Conservation (phyloP, 495 filamentous ascomycete species). For the Penicillium alfredii region DNA sequence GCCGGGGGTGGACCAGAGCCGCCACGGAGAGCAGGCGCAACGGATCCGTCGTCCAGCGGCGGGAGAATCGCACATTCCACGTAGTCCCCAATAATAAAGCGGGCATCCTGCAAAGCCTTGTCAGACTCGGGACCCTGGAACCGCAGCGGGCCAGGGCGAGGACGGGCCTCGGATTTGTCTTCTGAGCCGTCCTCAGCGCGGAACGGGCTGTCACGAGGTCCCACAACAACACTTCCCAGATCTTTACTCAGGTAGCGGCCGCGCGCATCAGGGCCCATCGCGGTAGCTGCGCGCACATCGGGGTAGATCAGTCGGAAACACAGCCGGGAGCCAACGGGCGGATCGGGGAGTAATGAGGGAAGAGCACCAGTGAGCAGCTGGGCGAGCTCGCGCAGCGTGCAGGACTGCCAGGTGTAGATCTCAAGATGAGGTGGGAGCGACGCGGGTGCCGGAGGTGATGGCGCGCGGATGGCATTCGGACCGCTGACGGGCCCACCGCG, state of each 20-base stretch:
- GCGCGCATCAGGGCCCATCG: conserved; percentile 38
- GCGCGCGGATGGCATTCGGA: conserved; percentile 31
- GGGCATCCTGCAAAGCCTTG: conserved; percentile 66
- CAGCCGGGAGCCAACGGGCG: conserved; percentile 72
- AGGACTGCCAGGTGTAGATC: conserved; percentile 85
- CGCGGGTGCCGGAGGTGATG: conserved; percentile 28
- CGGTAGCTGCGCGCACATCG: conserved; percentile 53
- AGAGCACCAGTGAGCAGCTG: conserved; percentile 65
- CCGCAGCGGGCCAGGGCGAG: conserved; percentile 22
- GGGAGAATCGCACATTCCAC: conserved; percentile 74
- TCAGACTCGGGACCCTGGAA: conserved; percentile 53
- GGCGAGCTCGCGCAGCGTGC: conserved; percentile 76
- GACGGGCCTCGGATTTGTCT: conserved; percentile 18
- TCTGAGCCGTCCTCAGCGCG: conserved; percentile 48
- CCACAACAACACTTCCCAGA: conserved; percentile 76
- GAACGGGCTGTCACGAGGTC: conserved; percentile 25
- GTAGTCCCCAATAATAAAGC: conserved; percentile 86
- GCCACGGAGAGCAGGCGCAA: conserved; percentile 48
- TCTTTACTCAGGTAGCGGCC: conserved; percentile 67
- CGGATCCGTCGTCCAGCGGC: conserved; percentile 66
- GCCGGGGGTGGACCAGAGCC: conserved; percentile 16
- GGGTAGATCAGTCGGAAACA: conserved; percentile 83
- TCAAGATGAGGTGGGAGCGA: conserved; percentile 63
- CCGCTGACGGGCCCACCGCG: conserved; percentile 28
- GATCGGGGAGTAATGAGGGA: conserved; percentile 64